These are phyloP conservation scores for Pluteus cervinus DNA, from an alignment of 768 basidiomycete species.

Conservation along the genomic window DNA sequence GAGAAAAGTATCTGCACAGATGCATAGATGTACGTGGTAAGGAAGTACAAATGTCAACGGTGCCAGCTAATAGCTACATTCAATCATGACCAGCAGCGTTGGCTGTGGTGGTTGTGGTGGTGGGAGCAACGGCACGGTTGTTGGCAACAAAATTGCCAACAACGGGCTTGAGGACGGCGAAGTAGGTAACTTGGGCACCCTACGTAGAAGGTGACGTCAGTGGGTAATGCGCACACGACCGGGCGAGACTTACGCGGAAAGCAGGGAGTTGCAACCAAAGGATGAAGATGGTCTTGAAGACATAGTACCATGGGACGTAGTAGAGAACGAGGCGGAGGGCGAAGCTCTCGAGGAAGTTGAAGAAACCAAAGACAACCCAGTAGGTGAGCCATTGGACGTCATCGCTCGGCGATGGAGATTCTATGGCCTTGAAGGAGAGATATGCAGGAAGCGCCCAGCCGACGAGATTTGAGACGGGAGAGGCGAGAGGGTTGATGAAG, in stretches of 20 bases:
- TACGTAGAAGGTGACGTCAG: slow-evolving; percentile 23
- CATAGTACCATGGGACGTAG: slow-evolving; percentile 93
- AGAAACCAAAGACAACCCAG: slow-evolving; percentile 92
- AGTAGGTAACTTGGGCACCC: slow-evolving; percentile 85
- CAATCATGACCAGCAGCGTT: too few species aligned
- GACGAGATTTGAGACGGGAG: slow-evolving; percentile 89
- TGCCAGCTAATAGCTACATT: too few species aligned
- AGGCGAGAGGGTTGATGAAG: slow-evolving; percentile 86
- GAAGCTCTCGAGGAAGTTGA: slow-evolving; percentile 89
- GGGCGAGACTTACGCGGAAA: slow-evolving; percentile 61
- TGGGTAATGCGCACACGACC: slow-evolving; percentile 10
- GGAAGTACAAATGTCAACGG: too few species aligned
- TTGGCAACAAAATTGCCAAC: slow-evolving; percentile 55
- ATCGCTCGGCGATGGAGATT: slow-evolving; percentile 74
- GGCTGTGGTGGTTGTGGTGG: slow-evolving; percentile 51
- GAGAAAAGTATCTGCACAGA: too few species aligned
- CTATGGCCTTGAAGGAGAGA: slow-evolving; percentile 92
- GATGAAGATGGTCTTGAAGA: slow-evolving; percentile 87
- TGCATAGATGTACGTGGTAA: too few species aligned
- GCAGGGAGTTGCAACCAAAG: slow-evolving; percentile 88
- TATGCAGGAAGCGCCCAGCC: slow-evolving; percentile 95
- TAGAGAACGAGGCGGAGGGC: slow-evolving; percentile 81
- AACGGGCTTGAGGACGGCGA: slow-evolving; percentile 71
- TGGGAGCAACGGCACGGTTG: slow-evolving; percentile 34
- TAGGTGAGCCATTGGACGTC: slow-evolving; percentile 97